These are phyloP conservation scores for Didymella pinodella DNA, from an alignment of 2,329 filamentous ascomycete genomes.

Conservation along the genomic window DNA sequence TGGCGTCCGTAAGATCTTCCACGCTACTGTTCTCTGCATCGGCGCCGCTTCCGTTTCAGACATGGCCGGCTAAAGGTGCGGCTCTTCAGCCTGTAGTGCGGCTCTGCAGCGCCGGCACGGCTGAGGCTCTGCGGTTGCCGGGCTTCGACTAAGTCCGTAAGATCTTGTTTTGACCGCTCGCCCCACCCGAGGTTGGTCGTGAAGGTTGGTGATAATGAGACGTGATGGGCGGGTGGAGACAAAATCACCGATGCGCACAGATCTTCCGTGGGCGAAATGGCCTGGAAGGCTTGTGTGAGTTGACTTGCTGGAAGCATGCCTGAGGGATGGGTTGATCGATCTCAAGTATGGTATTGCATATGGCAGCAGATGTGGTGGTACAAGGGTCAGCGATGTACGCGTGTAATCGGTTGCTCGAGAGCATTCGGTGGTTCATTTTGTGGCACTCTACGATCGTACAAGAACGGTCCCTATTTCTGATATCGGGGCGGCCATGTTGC, in stretches of 20 bases:
- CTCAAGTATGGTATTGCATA: background rate
- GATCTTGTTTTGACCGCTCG: constrained; percentile 5
- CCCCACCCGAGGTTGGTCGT: background rate
- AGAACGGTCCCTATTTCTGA: background rate
- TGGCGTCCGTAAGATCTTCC: constrained; percentile 4
- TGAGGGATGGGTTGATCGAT: background rate
- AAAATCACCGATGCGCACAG: constrained; percentile 14
- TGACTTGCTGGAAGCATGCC: background rate
- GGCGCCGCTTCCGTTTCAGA: constrained; percentile 5
- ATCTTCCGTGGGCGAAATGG: constrained; percentile 9
- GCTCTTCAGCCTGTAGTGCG: constrained; percentile 7
- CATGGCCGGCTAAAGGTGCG: constrained; percentile 2
- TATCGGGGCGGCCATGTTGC: background rate
- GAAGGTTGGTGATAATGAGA: background rate
- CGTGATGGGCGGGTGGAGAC: background rate
- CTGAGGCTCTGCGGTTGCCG: constrained; percentile 10
- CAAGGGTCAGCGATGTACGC: background rate
- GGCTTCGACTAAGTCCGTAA: background rate
- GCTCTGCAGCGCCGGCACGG: constrained; percentile 16
- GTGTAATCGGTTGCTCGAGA: background rate
- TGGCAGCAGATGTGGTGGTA: background rate
- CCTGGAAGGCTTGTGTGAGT: background rate
- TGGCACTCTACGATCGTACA: background rate
- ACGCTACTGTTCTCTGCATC: background rate
- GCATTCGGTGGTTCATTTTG: background rate